phyloP scores from a whole-genome alignment of 257 asterid species.

The Echites panduratus region DNA sequence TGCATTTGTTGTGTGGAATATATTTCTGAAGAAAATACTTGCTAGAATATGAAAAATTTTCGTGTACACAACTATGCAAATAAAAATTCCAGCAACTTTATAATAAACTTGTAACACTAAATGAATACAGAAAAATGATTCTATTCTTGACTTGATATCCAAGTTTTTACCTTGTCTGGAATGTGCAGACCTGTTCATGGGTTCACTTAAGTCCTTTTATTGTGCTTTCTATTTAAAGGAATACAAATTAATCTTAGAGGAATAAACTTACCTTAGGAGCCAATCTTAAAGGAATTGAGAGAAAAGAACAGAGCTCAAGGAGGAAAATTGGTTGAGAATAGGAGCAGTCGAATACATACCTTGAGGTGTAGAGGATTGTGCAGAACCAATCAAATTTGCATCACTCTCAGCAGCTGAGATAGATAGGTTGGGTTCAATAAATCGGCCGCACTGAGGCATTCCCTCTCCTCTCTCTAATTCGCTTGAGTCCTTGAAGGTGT shows the following conservation, averaged over 20 bases:
- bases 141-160: background rate
- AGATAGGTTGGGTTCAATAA: slow-evolving; percentile 16
- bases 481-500: slow-evolving; percentile 27
- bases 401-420: slow-evolving; percentile 27
- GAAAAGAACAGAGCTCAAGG: background rate
- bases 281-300: background rate
- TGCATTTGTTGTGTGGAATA: background rate
- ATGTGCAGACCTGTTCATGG: background rate
- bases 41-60: background rate
- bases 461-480: slow-evolving; percentile 26
- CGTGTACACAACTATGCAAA: background rate
- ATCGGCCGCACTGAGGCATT: slow-evolving; percentile 23
- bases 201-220: background rate
- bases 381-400: slow-evolving; percentile 11
- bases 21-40: too few relatives aligned
- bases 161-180: background rate
- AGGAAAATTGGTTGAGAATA: background rate
- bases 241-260: too few relatives aligned
- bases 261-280: background rate
- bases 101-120: background rate
- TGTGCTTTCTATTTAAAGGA: background rate
- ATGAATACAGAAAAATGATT: background rate
- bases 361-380: slow-evolving; percentile 4
- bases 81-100: background rate
- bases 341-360: slow-evolving; percentile 14